Evolutionary conservation across 768 basidiomycete genomes (phyloP).

Genomic region (Lentinula lateritia): DNA sequence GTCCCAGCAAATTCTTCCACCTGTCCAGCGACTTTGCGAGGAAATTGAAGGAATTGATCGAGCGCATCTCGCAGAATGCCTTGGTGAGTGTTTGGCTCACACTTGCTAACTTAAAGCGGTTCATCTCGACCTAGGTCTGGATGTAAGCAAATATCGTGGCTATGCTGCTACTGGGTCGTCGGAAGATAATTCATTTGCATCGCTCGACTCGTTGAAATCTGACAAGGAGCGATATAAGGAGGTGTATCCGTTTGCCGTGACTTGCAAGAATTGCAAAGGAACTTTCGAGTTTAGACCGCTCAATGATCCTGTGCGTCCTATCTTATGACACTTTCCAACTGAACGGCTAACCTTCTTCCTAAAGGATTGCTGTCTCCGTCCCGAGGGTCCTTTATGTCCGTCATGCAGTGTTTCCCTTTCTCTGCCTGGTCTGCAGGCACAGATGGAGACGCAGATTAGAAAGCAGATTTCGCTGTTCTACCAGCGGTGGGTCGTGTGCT

Average conservation of each 20-base stretch:
- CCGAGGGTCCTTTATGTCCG: conserved; percentile 66
- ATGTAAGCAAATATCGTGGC: conserved; percentile 51
- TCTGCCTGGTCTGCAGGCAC: conserved; percentile 64
- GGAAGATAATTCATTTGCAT: conserved; percentile 66
- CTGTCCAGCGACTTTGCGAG: conserved; percentile 92
- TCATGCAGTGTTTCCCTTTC: conserved; percentile 52
- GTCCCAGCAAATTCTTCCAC: conserved; percentile 87
- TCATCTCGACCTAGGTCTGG: conserved; percentile 38
- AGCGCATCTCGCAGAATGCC: conserved; percentile 87
- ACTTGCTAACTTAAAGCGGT: background rate
- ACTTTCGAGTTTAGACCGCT: conserved; percentile 54
- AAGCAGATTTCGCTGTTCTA: conserved; percentile 77
- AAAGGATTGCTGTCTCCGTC: conserved; percentile 63
- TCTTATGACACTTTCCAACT: conserved; percentile 9
- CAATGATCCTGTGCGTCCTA: conserved; percentile 47
- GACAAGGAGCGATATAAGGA: conserved; percentile 86
- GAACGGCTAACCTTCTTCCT: background rate
- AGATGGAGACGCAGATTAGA: conserved; percentile 85
- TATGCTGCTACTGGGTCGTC: conserved; percentile 28
- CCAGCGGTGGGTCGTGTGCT: conserved; percentile 82
- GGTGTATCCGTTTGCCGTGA: conserved; percentile 61
- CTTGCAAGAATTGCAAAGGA: conserved; percentile 71
- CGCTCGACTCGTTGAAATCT: conserved; percentile 84
- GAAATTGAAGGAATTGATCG: conserved; percentile 95
- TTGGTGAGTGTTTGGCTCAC: conserved; percentile 49